These are phyloP conservation scores for Aquilaria sinensis DNA, from an alignment of 345 rosid species.

Conservation along the genomic window DNA sequence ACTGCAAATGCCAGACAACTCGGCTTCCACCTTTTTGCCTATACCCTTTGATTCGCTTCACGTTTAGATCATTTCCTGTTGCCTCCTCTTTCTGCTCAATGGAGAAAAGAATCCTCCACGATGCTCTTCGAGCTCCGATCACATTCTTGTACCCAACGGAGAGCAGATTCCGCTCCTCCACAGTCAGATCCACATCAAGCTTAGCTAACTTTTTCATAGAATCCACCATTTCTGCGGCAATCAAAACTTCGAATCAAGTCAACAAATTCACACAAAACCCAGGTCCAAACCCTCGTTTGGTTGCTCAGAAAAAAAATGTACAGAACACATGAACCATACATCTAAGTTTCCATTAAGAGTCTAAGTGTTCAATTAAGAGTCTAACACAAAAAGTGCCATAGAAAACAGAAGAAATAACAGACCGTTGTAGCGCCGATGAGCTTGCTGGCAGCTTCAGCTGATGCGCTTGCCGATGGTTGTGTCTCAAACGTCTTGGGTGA, in stretches of 20 bases:
- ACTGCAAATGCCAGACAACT: constrained; percentile 42
- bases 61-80: constrained; percentile 51
- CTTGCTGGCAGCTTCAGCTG: constrained; percentile 49
- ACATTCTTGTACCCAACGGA: constrained; percentile 59
- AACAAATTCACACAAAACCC: background rate
- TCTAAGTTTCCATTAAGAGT: no score
- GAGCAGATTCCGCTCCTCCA: constrained; percentile 52
- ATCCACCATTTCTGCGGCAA: constrained; percentile 42
- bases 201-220: constrained; percentile 48
- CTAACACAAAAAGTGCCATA: no score
- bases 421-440: constrained; percentile 56
- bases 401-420: background rate
- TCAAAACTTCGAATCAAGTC: background rate
- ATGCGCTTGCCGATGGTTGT: no score
- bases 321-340: background rate
- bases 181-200: constrained; percentile 43
- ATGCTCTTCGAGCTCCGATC: constrained; percentile 50
- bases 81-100: constrained; percentile 50
- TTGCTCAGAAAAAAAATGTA: no score
- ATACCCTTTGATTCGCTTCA: constrained; percentile 45
- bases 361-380: background rate
- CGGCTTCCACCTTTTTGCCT: constrained; percentile 59
- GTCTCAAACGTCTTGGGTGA: no score
- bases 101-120: constrained; percentile 51
- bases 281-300: background rate